phyloP scores from a whole-genome alignment of 257 asterid species.

The Fraxinus cuspidata region DNA sequence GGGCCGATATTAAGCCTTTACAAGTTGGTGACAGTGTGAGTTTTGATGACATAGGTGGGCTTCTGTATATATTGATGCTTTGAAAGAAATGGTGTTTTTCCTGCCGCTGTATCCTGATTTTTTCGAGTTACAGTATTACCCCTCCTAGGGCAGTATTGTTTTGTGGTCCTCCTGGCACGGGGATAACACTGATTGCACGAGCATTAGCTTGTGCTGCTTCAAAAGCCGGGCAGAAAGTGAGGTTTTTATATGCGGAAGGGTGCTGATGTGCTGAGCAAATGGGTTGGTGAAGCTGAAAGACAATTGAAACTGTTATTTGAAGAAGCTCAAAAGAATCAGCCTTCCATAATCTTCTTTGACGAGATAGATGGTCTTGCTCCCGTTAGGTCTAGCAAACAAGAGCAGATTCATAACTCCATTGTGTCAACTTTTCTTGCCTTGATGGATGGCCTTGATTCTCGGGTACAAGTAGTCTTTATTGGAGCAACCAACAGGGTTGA shows the following conservation, averaged over 20 bases:
- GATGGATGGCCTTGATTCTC: conserved; percentile 99
- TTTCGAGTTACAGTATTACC: conserved; percentile 84
- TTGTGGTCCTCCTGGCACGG: conserved; percentile 99
- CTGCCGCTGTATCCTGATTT: conserved; percentile 91
- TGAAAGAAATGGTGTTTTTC: conserved; percentile 97
- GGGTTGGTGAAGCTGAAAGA: conserved; percentile 99
- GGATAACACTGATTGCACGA: conserved; percentile 92
- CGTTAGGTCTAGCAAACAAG: conserved; percentile 99
- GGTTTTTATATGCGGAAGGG: conserved; percentile 99
- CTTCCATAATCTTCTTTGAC: conserved; percentile 95
- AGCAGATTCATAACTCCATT: conserved; percentile 97
- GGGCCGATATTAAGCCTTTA: conserved; percentile 97
- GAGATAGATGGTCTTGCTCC: conserved; percentile 99
- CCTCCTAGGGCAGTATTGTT: conserved; percentile 97
- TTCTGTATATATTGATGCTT: conserved; percentile 92
- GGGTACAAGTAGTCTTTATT: conserved; percentile 97
- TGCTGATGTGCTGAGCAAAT: conserved; percentile 97
- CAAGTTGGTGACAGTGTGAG: conserved; percentile 90
- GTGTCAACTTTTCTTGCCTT: conserved; percentile 95
- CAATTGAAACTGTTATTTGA: conserved; percentile 91
- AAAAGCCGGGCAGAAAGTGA: conserved; percentile 98
- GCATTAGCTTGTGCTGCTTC: conserved; percentile 98
- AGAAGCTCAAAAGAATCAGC: conserved; percentile 98
- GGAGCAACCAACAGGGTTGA: conserved; percentile 99
- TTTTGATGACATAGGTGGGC: conserved; percentile 97